Conservation (phyloP, 352 stramenopile species). For the Phytophthora syringae region DNA sequence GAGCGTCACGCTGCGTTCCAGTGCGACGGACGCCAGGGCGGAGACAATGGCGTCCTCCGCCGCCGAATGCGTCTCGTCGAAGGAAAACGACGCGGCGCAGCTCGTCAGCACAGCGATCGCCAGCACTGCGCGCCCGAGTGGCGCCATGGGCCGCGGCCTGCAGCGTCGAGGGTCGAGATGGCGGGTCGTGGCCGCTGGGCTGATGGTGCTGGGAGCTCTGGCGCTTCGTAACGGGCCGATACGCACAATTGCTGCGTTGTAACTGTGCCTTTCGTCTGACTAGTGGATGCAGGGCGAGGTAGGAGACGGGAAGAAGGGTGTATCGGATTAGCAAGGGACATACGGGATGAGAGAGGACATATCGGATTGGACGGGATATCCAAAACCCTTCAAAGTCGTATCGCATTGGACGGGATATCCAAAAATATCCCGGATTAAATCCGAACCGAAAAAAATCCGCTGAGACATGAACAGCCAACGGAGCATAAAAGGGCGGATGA, state of each 20-base stretch:
- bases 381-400: too few relatives aligned
- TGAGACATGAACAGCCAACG: too few relatives aligned
- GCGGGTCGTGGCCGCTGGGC: slow-evolving; percentile 14
- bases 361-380: too few relatives aligned
- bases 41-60: too few relatives aligned
- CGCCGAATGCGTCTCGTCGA: slow-evolving; percentile 9
- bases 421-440: too few relatives aligned
- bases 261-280: slow-evolving; percentile 7
- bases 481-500: too few relatives aligned
- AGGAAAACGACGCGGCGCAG: slow-evolving; percentile 25
- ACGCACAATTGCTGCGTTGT: neutral
- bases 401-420: too few relatives aligned
- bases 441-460: too few relatives aligned
- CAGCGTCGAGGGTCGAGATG: neutral
- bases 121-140: slow-evolving; percentile 29
- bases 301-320: neutral
- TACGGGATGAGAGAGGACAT: too few relatives aligned
- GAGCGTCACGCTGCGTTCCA: neutral
- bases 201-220: neutral
- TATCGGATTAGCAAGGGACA: neutral
- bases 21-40: too few relatives aligned
- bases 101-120: slow-evolving; percentile 18
- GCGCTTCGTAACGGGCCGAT: neutral
- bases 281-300: neutral
- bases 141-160: slow-evolving; percentile 27